phyloP scores from a whole-genome alignment of 768 basidiomycete genomes.

The Russula virescens region DNA sequence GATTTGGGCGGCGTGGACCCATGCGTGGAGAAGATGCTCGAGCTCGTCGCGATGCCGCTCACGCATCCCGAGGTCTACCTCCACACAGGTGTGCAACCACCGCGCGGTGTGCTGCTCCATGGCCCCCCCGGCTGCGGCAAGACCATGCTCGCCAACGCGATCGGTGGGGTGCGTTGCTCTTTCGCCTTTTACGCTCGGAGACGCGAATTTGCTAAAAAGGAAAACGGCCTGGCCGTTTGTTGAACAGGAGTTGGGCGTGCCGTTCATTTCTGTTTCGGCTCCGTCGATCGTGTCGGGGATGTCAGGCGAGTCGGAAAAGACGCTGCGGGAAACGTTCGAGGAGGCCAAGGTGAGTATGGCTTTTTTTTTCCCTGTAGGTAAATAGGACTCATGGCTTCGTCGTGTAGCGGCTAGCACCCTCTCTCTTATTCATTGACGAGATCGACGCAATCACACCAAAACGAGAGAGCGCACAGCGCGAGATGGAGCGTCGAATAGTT shows the following conservation, averaged over 20 bases:
- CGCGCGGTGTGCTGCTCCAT: slow-evolving; percentile 86
- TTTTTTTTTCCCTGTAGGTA: neutral
- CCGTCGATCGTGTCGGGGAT: slow-evolving; percentile 96
- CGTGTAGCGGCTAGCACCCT: slow-evolving; percentile 77
- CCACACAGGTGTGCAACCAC: slow-evolving; percentile 88
- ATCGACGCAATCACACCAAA: slow-evolving; percentile 98
- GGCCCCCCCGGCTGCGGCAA: slow-evolving; percentile 98
- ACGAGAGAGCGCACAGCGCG: slow-evolving; percentile 93
- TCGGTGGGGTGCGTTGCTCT: slow-evolving; percentile 69
- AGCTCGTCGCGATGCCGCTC: slow-evolving; percentile 93
- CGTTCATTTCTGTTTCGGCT: slow-evolving; percentile 92
- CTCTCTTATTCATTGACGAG: slow-evolving; percentile 94
- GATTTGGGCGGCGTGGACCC: slow-evolving; percentile 84
- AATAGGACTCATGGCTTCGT: too few species aligned
- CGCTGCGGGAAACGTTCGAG: slow-evolving; percentile 91
- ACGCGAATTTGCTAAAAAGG: too few species aligned
- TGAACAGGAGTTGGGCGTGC: slow-evolving; percentile 78
- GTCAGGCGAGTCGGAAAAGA: slow-evolving; percentile 98
- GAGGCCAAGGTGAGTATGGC: slow-evolving; percentile 74
- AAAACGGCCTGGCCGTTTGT: too few species aligned
- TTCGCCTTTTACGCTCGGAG: too few species aligned
- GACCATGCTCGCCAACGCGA: slow-evolving; percentile 88
- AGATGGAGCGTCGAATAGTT: slow-evolving; percentile 97
- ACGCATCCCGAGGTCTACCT: slow-evolving; percentile 94
- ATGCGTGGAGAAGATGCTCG: slow-evolving; percentile 89